Conservation (phyloP, 2,329 filamentous ascomycete genomes). For the Hypomyces rosellus region DNA sequence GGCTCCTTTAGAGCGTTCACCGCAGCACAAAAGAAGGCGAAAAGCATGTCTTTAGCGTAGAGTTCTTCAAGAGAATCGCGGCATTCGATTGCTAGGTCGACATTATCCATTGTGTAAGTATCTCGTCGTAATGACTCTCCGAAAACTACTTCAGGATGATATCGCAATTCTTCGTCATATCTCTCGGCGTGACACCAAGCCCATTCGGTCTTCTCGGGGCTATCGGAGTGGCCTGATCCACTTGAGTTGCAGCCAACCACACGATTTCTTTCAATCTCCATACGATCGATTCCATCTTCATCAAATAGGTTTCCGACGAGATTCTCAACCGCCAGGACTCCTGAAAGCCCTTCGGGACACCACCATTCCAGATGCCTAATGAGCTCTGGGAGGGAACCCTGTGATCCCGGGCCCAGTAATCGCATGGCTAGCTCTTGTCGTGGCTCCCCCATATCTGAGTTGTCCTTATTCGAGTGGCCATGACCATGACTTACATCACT, state of each 20-base stretch:
- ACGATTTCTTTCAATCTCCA: background rate
- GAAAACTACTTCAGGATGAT: too few relatives aligned
- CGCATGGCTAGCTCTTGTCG: background rate
- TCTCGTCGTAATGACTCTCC: too few relatives aligned
- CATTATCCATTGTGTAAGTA: background rate
- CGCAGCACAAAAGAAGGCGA: conserved; percentile 22
- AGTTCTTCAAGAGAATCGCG: conserved; percentile 11
- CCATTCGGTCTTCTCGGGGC: too few relatives aligned
- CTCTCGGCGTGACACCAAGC: too few relatives aligned
- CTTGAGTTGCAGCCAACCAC: background rate
- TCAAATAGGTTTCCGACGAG: too few relatives aligned
- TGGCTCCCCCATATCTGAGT: too few relatives aligned
- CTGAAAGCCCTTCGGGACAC: background rate
- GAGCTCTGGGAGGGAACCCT: background rate
- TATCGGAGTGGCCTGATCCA: too few relatives aligned
- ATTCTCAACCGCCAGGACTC: background rate
- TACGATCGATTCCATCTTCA: too few relatives aligned
- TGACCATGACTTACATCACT: too few relatives aligned
- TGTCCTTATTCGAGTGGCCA: too few relatives aligned
- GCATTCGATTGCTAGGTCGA: conserved; percentile 10
- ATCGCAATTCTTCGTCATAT: too few relatives aligned
- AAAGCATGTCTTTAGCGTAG: conserved; percentile 23
- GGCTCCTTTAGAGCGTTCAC: conserved; percentile 13
- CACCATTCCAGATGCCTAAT: background rate
- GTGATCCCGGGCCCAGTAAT: background rate